phyloP scores from a whole-genome alignment of 768 basidiomycete species.

The Phallus indusiatus region DNA sequence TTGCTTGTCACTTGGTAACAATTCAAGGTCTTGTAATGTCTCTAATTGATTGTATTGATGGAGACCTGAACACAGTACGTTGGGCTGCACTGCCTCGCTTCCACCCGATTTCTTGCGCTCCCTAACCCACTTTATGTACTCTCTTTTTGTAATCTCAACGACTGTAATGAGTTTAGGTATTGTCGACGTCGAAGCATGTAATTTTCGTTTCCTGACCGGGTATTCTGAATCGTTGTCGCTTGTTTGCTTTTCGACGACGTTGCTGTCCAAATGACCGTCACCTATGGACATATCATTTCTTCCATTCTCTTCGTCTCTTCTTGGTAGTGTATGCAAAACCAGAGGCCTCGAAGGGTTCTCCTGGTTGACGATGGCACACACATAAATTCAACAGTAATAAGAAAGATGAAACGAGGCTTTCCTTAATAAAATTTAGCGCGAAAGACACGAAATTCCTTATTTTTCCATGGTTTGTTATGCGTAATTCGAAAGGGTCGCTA shows the following conservation, averaged over 20 bases:
- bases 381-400: neutral
- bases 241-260: neutral
- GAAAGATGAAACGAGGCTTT: conserved; percentile 12
- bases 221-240: conserved; percentile 3
- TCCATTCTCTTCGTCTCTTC: neutral
- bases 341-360: conserved; percentile 39
- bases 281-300: neutral
- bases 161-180: conserved; percentile 66
- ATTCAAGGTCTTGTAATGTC: conserved; percentile 37
- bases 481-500: conserved; percentile 26
- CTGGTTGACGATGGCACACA: conserved; percentile 21
- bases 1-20: conserved; percentile 11
- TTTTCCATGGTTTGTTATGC: conserved; percentile 50
- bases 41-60: conserved; percentile 74
- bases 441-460: conserved; percentile 42
- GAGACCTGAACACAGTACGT: conserved; percentile 45
- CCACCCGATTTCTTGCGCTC: neutral
- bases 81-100: neutral
- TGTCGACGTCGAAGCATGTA: conserved; percentile 19
- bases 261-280: neutral
- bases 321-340: conserved; percentile 51
- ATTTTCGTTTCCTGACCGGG: conserved; percentile 4
- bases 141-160: conserved; percentile 78
- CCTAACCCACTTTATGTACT: conserved; percentile 37
- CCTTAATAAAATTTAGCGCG: conserved; percentile 46